phyloP scores from a whole-genome alignment of 257 asterid species.

The Solanum ossicruentum region DNA sequence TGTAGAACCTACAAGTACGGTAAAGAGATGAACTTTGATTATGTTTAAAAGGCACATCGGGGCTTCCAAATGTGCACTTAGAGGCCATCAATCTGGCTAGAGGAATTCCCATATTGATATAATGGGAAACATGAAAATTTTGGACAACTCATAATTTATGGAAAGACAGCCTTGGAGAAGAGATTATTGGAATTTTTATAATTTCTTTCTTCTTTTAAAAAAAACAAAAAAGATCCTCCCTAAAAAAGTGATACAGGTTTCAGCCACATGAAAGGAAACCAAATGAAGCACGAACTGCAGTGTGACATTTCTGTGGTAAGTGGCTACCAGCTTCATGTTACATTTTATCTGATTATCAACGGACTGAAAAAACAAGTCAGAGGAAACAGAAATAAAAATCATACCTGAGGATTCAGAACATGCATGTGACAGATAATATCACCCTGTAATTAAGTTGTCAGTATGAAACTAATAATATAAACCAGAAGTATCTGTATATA shows the following conservation, averaged over 20 bases:
- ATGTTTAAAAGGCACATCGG: background rate
- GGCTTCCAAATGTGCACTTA: background rate
- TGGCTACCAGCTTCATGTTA: background rate
- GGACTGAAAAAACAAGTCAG: background rate
- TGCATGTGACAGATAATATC: slow-evolving; percentile 55
- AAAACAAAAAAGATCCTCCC: background rate
- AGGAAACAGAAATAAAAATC: background rate
- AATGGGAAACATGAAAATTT: background rate
- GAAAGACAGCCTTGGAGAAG: background rate
- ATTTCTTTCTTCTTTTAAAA: background rate
- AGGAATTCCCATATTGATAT: background rate
- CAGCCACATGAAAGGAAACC: background rate
- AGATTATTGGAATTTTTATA: background rate
- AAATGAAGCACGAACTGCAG: background rate
- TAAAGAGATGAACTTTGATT: background rate
- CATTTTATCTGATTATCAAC: background rate
- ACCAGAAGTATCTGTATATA: background rate
- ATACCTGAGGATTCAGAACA: slow-evolving; percentile 86
- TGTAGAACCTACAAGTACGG: background rate
- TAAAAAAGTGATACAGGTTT: background rate
- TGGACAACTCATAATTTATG: background rate
- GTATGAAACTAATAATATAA: background rate
- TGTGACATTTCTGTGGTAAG: background rate
- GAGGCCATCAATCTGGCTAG: background rate
- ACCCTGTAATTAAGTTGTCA: slow-evolving; percentile 31